phyloP scores from a whole-genome alignment of 371 early-diverging fungal species.

The Mucor racemosus region DNA sequence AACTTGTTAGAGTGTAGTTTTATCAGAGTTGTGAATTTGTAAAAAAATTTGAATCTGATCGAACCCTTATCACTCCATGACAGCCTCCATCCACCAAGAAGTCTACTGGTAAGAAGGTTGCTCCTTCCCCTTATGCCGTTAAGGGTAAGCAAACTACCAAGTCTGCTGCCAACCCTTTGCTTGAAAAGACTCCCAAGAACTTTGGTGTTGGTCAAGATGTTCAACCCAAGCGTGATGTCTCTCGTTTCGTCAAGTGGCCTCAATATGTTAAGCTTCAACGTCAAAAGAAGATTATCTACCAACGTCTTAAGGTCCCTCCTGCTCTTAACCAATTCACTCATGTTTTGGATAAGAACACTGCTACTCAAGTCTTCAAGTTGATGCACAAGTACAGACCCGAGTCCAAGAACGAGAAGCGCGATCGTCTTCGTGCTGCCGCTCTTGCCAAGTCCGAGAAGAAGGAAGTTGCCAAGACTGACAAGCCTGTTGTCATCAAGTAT shows the following conservation, averaged over 20 bases:
- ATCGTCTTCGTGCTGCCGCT: constrained; percentile 87
- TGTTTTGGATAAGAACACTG: constrained; percentile 96
- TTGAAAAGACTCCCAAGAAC: constrained; percentile 91
- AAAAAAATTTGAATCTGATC: constrained; percentile 33
- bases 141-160: constrained; percentile 70
- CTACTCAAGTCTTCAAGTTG: constrained; percentile 96
- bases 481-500: constrained; percentile 97
- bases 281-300: constrained; percentile 95
- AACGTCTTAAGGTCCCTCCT: constrained; percentile 99
- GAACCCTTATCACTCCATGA: constrained; percentile 32
- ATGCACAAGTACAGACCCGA: constrained; percentile 99
- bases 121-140: constrained; percentile 84
- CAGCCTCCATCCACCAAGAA: constrained; percentile 64
- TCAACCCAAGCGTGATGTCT: constrained; percentile 94
- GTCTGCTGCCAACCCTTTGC: constrained; percentile 83
- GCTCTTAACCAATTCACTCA: constrained; percentile 99
- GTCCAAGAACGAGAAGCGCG: constrained; percentile 95
- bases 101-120: constrained; percentile 86
- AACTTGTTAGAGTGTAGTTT: constrained; percentile 33
- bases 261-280: constrained; percentile 96
- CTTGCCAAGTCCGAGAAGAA: constrained; percentile 85
- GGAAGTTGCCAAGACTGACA: constrained; percentile 87
- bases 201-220: constrained; percentile 94
- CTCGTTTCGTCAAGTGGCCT: constrained; percentile 98
- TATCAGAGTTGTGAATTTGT: constrained; percentile 34